These are phyloP conservation scores for Aquilaria malaccensis DNA, from an alignment of 345 rosid genomes.

Conservation along the genomic window DNA sequence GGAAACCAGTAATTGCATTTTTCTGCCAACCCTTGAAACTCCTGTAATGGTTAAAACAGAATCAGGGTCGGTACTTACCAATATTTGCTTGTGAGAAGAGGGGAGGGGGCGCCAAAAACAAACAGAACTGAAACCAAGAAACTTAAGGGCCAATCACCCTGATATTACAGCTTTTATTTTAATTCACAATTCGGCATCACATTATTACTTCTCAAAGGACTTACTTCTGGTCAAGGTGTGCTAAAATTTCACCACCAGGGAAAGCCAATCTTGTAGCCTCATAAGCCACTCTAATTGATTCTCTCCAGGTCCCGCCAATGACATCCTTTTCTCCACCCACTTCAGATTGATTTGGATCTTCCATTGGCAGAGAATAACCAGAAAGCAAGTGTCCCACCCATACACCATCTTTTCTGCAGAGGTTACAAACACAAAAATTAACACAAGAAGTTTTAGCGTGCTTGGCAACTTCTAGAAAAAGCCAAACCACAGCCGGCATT, in stretches of 20 bases:
- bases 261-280: slow-evolving; percentile 81
- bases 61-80: too few relatives aligned
- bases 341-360: slow-evolving; percentile 49
- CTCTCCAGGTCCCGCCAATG: slow-evolving; percentile 77
- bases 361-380: slow-evolving; percentile 82
- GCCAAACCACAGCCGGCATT: too few relatives aligned
- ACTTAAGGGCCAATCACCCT: too few relatives aligned
- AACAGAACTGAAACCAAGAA: too few relatives aligned
- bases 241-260: slow-evolving; percentile 78
- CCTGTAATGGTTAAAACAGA: slow-evolving; percentile 27
- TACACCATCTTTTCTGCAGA: slow-evolving; percentile 61
- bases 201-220: slow-evolving; percentile 11
- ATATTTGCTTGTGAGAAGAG: too few relatives aligned
- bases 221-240: slow-evolving; percentile 95
- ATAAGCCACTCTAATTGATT: slow-evolving; percentile 63
- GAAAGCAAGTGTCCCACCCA: slow-evolving; percentile 94
- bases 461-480: too few relatives aligned
- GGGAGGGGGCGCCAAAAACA: too few relatives aligned
- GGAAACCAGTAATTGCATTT: slow-evolving; percentile 56
- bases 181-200: too few relatives aligned
- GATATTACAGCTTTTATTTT: too few relatives aligned
- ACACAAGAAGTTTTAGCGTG: too few relatives aligned
- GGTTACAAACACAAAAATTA: background rate
- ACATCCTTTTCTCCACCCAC: slow-evolving; percentile 21
- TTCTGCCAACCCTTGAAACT: slow-evolving; percentile 95